Conservation (phyloP, 2,329 filamentous ascomycete genomes). For the Sporothrix mexicana region DNA sequence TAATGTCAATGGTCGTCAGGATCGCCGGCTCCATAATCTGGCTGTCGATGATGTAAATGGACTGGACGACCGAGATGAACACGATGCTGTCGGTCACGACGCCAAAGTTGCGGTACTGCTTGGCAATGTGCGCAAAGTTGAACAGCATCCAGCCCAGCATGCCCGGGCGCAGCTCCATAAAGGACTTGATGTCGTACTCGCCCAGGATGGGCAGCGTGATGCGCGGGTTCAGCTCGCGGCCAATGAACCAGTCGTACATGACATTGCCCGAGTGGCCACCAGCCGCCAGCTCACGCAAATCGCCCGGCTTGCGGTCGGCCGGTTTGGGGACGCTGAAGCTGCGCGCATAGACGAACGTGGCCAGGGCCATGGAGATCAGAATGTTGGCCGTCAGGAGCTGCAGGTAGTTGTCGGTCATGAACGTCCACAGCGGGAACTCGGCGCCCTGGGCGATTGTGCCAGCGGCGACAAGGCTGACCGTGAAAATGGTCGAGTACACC, state of each 20-base stretch:
- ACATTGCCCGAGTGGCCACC: constrained; percentile 84
- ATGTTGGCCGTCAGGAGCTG: constrained; percentile 85
- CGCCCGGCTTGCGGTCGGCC: constrained; percentile 61
- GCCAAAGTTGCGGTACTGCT: constrained; percentile 85
- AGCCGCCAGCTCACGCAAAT: constrained; percentile 78
- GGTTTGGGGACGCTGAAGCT: constrained; percentile 72
- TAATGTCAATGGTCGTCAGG: constrained; percentile 93
- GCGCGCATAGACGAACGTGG: constrained; percentile 78
- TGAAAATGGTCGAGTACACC: constrained; percentile 75
- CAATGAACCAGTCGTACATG: constrained; percentile 96
- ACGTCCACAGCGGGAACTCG: constrained; percentile 87
- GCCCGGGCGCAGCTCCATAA: constrained; percentile 88
- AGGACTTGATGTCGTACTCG: constrained; percentile 88
- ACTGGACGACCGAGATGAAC: constrained; percentile 77
- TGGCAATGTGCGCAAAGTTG: constrained; percentile 81
- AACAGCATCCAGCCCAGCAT: constrained; percentile 88
- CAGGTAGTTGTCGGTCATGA: constrained; percentile 88
- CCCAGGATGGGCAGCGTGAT: constrained; percentile 78
- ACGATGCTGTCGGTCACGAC: constrained; percentile 85
- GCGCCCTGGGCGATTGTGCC: constrained; percentile 80
- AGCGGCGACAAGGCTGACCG: constrained; percentile 70
- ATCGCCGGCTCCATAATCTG: constrained; percentile 88
- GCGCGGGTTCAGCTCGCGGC: constrained; percentile 91
- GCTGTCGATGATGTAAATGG: constrained; percentile 81
- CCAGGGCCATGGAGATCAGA: constrained; percentile 72